Evolutionary conservation across 768 basidiomycete species (phyloP).

Genomic region (Lactifluus subvellereus): DNA sequence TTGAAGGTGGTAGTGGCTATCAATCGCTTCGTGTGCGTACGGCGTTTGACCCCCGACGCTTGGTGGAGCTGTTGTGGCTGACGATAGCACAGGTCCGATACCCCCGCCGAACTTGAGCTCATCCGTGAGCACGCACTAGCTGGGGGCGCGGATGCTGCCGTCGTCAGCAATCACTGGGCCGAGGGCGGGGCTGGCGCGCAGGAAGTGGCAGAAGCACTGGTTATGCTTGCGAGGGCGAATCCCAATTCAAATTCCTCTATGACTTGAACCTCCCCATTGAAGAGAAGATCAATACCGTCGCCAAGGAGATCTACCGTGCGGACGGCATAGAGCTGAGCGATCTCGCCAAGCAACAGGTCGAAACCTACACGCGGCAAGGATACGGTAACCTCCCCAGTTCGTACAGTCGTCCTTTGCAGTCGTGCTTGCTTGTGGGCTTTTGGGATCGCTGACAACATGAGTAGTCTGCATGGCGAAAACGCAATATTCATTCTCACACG

Average conservation of each 20-base stretch:
- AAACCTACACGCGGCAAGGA: constrained; percentile 89
- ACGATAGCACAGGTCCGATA: constrained; percentile 60
- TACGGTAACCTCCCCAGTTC: constrained; percentile 71
- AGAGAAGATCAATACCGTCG: constrained; percentile 84
- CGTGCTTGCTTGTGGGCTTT: neutral
- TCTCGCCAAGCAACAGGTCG: constrained; percentile 76
- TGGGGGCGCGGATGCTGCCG: constrained; percentile 90
- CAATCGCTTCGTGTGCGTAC: constrained; percentile 93
- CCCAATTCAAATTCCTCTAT: constrained; percentile 90
- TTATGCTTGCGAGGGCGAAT: constrained; percentile 77
- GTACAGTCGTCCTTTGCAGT: constrained; percentile 27
- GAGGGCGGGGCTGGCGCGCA: constrained; percentile 88
- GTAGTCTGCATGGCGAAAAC: constrained; percentile 97
- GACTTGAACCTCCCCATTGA: constrained; percentile 77
- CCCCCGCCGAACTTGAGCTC: constrained; percentile 81
- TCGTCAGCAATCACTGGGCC: constrained; percentile 98
- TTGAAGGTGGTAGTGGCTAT: constrained; percentile 94
- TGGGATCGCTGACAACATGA: constrained; percentile 11
- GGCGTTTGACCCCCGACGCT: constrained; percentile 31
- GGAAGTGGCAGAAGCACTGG: constrained; percentile 87
- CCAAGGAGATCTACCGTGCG: constrained; percentile 89
- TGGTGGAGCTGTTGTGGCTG: neutral
- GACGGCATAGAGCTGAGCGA: constrained; percentile 86
- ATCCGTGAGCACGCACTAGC: constrained; percentile 72
- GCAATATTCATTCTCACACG: constrained; percentile 95